Conservation (phyloP, 2,329 filamentous ascomycete genomes). For the Fusarium gaditjirri region DNA sequence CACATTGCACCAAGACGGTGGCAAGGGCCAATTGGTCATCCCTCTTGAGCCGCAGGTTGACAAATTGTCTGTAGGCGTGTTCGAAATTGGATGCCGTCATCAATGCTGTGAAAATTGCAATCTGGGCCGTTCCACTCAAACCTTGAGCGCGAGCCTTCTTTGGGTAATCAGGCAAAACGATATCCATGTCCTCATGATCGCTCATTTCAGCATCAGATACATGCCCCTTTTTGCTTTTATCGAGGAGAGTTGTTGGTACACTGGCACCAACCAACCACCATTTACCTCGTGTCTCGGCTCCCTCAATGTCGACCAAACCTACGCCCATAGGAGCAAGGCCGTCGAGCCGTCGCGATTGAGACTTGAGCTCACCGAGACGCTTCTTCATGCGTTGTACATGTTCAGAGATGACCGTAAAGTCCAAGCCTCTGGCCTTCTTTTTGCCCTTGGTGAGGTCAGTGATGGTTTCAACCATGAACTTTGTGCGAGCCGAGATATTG, state of each 20-base stretch:
- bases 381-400: slow-evolving; percentile 92
- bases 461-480: slow-evolving; percentile 98
- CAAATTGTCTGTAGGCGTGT: slow-evolving; percentile 82
- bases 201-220: slow-evolving; percentile 42
- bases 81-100: slow-evolving; percentile 86
- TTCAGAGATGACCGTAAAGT: slow-evolving; percentile 79
- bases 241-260: slow-evolving; percentile 65
- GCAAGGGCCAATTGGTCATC: slow-evolving; percentile 89
- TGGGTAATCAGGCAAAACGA: slow-evolving; percentile 71
- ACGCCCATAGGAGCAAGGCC: slow-evolving; percentile 85
- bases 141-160: slow-evolving; percentile 82
- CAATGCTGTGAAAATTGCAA: slow-evolving; percentile 92
- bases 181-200: slow-evolving; percentile 60
- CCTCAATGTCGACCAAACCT: slow-evolving; percentile 81
- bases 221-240: slow-evolving; percentile 29
- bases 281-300: slow-evolving; percentile 88
- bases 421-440: slow-evolving; percentile 77
- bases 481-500: slow-evolving; percentile 85
- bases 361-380: slow-evolving; percentile 80
- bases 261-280: slow-evolving; percentile 99
- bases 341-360: slow-evolving; percentile 66
- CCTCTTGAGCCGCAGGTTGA: slow-evolving; percentile 86
- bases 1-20: slow-evolving; percentile 87
- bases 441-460: slow-evolving; percentile 95
- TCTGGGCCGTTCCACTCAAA: slow-evolving; percentile 86